Percentiles rank a stretch among this genome's conserved stretches.
Conservation (phyloP, 345 rosid species). For the Camelina laxa region DNA sequence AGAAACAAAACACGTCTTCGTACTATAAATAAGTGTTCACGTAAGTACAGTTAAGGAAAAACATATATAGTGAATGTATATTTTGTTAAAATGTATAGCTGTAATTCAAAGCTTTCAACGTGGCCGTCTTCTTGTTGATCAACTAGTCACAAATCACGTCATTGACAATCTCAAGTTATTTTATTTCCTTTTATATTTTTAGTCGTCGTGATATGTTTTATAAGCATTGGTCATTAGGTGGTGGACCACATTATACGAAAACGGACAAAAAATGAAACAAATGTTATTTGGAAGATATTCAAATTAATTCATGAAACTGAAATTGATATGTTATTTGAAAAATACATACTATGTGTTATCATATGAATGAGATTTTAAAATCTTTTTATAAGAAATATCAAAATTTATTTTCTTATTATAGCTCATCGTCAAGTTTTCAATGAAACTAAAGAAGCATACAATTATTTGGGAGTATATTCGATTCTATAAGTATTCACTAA, state of each 20-base stretch:
- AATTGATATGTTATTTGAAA: conserved; percentile 8
- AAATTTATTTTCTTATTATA: not conserved
- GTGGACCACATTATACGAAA: conserved; percentile 36
- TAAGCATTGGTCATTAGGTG: conserved; percentile 27
- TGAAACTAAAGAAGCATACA: not conserved
- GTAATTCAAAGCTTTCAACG: conserved; percentile 35
- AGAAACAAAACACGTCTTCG: conserved; percentile 44
- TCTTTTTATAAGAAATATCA: not conserved
- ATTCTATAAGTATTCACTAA: not conserved
- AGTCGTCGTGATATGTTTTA: conserved; percentile 6
- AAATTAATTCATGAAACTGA: not conserved
- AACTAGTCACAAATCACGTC: conserved; percentile 33
- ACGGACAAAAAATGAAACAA: not conserved
- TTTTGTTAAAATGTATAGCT: conserved; percentile 31
- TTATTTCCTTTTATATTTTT: not conserved
- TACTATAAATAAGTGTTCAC: conserved; percentile 33
- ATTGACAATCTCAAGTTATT: conserved; percentile 37
- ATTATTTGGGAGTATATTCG: not conserved
- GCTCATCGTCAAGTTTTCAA: not conserved
- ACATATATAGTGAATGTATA: not conserved
- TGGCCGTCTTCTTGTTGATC: conserved; percentile 42
- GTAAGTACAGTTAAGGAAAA: conserved; percentile 38
- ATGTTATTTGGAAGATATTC: conserved; percentile 10
- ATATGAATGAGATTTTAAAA: not conserved
- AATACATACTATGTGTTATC: not conserved